Evolutionary conservation across 176 grass and related monocot genomes (phyloP), one percentile per base, ranked within the genome.

Genomic region (Melocanna baccifera): DNA sequence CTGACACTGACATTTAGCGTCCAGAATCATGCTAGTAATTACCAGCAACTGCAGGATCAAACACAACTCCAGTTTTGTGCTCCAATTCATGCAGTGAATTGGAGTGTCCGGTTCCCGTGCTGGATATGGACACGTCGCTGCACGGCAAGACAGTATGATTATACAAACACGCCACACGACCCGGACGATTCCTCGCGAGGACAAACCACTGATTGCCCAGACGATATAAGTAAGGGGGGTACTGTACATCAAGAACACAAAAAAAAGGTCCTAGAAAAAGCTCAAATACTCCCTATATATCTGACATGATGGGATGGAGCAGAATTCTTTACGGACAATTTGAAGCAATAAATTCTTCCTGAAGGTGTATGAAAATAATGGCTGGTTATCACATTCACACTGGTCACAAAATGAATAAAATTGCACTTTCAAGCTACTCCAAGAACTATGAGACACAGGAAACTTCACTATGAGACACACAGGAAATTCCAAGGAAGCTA

Each of bases 381-480:
- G 37, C 14, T 32, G 48, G 40, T 32, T 78, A 86, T 78, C 78
- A 82, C 84, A 90, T 69, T 87, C 81, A 91, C 77, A 88, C 51
- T 78, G 32, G 67, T 83, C 73, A 78, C 77, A 91, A 91, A 83
- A 86, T 79, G 83, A 78, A 86, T 46, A 72, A 58, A 76, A 75
- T 28, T 67, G 40, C 85, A 59, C 59, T 82, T 67, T 43, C 73
- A 87, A 73, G 69, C 75, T 82, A 70, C 69, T 82, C 34, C 14
- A 67, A 89, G 67, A 86, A 71, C 67, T 86, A 70, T 29, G 1
- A 63, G 79, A 81, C 63, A 82, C 58, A 12, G n/a, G n/a, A n/a
- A n/a, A n/a, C n/a, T n/a, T n/a, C n/a, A n/a, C n/a, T 83, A 70
- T 29, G 1, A 64, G 79, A 82, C 55, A 82, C 59, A 13, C 40